Evolutionary conservation across 2,329 filamentous ascomycete genomes (phyloP).

Genomic region (Pseudogymnoascus sp.): DNA sequence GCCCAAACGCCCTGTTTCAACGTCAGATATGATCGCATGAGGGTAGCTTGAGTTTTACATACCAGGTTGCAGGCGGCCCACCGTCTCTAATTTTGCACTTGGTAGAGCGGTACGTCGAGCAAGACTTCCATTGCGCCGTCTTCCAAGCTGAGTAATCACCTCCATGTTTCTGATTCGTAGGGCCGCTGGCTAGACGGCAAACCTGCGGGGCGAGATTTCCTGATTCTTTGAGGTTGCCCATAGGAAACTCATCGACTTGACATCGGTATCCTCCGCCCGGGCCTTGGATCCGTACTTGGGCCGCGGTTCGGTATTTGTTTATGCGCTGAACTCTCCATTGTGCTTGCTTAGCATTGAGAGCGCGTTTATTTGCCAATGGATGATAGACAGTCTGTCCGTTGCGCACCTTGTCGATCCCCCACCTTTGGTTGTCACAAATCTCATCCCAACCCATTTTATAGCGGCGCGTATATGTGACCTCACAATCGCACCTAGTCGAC

Average conservation of each 20-base stretch:
- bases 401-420: constrained; percentile 16
- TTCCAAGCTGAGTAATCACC: constrained; percentile 13
- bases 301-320: not conserved
- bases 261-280: constrained; percentile 8
- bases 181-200: constrained; percentile 7
- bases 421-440: constrained; percentile 20
- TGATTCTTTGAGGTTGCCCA: constrained; percentile 11
- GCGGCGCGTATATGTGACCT: constrained; percentile 18
- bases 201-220: not conserved
- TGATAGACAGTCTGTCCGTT: constrained; percentile 11
- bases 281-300: not conserved
- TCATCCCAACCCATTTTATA: constrained; percentile 19
- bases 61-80: not conserved
- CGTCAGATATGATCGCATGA: constrained; percentile 1
- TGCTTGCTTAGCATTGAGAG: not conserved
- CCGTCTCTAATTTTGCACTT: not conserved
- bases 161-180: constrained; percentile 16
- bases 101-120: constrained; percentile 2
- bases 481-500: constrained; percentile 13
- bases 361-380: not conserved
- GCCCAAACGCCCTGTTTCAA: constrained; percentile 10
- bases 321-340: constrained; percentile 8
- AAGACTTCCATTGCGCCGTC: constrained; percentile 10
- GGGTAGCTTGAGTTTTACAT: not conserved
- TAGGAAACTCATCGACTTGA: constrained; percentile 15